These are phyloP conservation scores for Begonia peltatifolia DNA, from an alignment of 306 rosid genomes.

Conservation along the genomic window DNA sequence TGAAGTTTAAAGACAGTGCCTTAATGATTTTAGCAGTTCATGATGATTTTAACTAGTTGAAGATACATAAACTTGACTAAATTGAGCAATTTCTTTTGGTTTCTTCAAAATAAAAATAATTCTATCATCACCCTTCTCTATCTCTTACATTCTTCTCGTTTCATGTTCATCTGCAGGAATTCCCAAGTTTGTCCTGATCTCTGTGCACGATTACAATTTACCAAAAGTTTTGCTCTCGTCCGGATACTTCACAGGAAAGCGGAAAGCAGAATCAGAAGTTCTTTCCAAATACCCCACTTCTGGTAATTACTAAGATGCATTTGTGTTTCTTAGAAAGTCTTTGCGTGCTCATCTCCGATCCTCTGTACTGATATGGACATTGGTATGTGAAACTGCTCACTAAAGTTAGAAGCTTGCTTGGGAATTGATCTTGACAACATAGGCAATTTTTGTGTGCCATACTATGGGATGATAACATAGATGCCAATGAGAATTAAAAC, in stretches of 20 bases:
- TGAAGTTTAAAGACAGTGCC: not conserved
- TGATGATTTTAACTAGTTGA: too few species aligned
- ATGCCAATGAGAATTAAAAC: too few species aligned
- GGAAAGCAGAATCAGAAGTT: constrained; percentile 95
- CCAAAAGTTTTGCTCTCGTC: constrained; percentile 71
- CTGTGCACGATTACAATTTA: constrained; percentile 86
- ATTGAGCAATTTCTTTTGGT: too few species aligned
- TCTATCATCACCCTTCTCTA: not conserved
- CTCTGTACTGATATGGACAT: not conserved
- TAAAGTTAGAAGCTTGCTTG: too few species aligned
- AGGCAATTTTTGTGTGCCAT: not conserved
- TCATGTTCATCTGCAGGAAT: constrained; percentile 39
- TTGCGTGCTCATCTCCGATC: not conserved
- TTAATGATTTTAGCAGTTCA: too few species aligned
- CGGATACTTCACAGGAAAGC: constrained; percentile 86
- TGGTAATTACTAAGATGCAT: constrained; percentile 32
- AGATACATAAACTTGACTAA: too few species aligned
- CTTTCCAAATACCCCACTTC: constrained; percentile 86
- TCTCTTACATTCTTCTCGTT: not conserved
- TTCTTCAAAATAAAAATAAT: too few species aligned
- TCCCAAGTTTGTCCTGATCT: constrained; percentile 80
- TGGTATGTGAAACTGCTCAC: not conserved
- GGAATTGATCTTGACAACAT: not conserved
- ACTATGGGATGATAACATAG: too few species aligned
- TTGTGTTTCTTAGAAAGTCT: not conserved